Conservation (phyloP, 768 basidiomycete species). For the Leccinum disarticulatum region DNA sequence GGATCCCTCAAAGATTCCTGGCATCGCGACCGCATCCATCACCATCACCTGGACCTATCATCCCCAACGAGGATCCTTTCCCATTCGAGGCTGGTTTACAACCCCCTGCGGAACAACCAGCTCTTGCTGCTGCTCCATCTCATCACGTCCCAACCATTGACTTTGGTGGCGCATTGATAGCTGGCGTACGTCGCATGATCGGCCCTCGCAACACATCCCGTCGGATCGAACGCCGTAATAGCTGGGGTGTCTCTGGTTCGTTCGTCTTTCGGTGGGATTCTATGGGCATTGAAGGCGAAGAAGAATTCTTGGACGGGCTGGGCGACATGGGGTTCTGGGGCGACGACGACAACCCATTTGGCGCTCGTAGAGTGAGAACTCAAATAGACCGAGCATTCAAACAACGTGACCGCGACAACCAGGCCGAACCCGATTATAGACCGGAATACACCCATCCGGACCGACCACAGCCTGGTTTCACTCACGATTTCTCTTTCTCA, state of each 20-base stretch:
- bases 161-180: conserved; percentile 62
- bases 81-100: conserved; percentile 45
- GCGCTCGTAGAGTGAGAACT: conserved; percentile 16
- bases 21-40: conserved; percentile 38
- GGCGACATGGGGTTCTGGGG: conserved; percentile 20
- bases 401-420: conserved; percentile 13
- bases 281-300: conserved; percentile 19
- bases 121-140: conserved; percentile 46
- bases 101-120: conserved; percentile 24
- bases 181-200: conserved; percentile 36
- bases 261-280: conserved; percentile 33
- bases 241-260: conserved; percentile 27
- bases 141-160: conserved; percentile 61
- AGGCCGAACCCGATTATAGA: conserved; percentile 46
- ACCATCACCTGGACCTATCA: conserved; percentile 43
- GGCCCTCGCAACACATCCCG: conserved; percentile 12
- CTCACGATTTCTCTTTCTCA: conserved; percentile 58
- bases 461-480: conserved; percentile 59
- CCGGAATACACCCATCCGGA: conserved; percentile 64
- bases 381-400: conserved; percentile 27
- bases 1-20: conserved; percentile 40
- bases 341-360: conserved; percentile 13
- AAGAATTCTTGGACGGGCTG: conserved; percentile 12
- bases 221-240: conserved; percentile 14
- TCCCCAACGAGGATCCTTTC: conserved; percentile 51